Conservation (phyloP, 1,284 basidiomycete genomes). For the Cystobasidium pallidum region DNA sequence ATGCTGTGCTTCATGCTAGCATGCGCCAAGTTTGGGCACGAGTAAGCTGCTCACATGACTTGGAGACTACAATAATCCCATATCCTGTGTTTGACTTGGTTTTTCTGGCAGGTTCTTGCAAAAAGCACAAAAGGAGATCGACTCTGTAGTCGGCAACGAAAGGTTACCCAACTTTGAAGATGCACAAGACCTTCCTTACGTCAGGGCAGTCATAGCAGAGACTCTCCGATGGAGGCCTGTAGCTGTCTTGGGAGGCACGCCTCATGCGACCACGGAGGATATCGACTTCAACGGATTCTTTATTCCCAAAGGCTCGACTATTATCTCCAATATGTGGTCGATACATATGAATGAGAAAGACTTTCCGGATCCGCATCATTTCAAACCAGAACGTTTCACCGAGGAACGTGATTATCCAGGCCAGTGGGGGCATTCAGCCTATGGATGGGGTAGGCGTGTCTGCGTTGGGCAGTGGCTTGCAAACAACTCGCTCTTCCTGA, state of each 20-base stretch:
- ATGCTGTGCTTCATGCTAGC: conserved; percentile 46
- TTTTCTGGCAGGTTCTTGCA: conserved; percentile 54
- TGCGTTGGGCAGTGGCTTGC: conserved; percentile 50
- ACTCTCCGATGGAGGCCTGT: conserved; percentile 55
- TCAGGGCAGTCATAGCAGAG: conserved; percentile 54
- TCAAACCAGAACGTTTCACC: conserved; percentile 48
- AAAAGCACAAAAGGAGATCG: conserved; percentile 48
- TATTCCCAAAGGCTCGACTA: conserved; percentile 55
- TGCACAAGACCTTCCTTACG: conserved; percentile 52
- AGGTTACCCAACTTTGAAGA: conserved; percentile 55
- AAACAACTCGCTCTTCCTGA: conserved; percentile 55
- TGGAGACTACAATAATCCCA: not conserved
- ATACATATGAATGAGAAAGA: conserved; percentile 48
- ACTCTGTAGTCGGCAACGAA: conserved; percentile 53
- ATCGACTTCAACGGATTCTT: conserved; percentile 54
- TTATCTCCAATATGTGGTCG: conserved; percentile 55
- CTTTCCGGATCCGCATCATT: conserved; percentile 47
- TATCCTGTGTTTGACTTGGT: not conserved
- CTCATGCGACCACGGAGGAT: conserved; percentile 53
- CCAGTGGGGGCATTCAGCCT: conserved; percentile 45
- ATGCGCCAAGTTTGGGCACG: conserved; percentile 45
- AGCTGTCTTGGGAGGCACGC: conserved; percentile 54
- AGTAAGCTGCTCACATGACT: conserved; percentile 49
- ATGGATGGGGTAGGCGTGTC: conserved; percentile 39
- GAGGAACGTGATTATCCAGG: conserved; percentile 51